phyloP scores from a whole-genome alignment of 129 eudicot species.

The Flaveria brownii region DNA sequence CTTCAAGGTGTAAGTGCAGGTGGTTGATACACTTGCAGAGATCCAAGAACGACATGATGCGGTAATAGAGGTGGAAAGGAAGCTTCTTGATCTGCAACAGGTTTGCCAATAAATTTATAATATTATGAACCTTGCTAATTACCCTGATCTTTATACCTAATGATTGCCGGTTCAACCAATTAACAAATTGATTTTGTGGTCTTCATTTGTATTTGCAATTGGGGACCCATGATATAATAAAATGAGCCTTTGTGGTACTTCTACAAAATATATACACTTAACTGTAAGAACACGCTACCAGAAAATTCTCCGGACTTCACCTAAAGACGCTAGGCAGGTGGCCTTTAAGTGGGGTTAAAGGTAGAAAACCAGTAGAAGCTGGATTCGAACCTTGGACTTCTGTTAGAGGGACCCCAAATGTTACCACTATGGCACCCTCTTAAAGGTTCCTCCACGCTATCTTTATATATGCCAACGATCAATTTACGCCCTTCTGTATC shows the following conservation, averaged over 20 bases:
- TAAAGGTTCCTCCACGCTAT: too few species aligned
- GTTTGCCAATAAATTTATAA: slow-evolving; percentile 33
- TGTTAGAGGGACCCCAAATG: too few species aligned
- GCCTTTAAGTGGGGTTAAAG: too few species aligned
- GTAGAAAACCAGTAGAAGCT: too few species aligned
- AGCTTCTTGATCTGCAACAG: slow-evolving; percentile 83
- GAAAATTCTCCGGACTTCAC: too few species aligned
- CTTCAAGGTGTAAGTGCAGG: slow-evolving; percentile 38
- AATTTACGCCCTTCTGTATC: background rate
- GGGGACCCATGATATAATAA: background rate
- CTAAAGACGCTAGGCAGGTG: too few species aligned
- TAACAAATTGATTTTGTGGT: background rate
- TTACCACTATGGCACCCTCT: too few species aligned
- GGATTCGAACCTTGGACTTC: too few species aligned
- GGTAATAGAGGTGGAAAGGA: slow-evolving; percentile 70
- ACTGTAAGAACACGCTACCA: too few species aligned
- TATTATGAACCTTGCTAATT: background rate
- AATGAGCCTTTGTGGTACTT: background rate
- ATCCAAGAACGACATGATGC: slow-evolving; percentile 87
- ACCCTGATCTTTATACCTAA: background rate
- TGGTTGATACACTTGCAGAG: slow-evolving; percentile 83
- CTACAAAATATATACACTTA: too few species aligned
- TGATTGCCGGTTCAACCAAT: background rate
- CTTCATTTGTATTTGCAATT: background rate
- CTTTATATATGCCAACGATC: background rate